Evolutionary conservation across 2,329 filamentous ascomycete genomes (phyloP).

Genomic region (Colletotrichum tropicale): DNA sequence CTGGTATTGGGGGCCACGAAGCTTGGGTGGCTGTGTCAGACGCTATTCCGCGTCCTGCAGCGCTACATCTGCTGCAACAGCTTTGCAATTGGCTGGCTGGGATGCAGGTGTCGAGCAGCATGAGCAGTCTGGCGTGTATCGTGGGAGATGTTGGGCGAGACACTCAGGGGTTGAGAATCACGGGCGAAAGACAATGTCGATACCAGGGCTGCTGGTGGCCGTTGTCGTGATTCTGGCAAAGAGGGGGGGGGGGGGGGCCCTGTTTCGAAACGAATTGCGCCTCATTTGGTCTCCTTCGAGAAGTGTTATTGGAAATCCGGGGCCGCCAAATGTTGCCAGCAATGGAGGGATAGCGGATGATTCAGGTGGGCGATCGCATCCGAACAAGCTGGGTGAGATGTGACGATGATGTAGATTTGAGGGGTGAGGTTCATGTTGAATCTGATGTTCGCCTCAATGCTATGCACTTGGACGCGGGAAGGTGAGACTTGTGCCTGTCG

Average conservation of each 20-base stretch:
- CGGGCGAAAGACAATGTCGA: background rate
- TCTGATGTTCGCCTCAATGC: background rate
- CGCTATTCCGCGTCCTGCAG: constrained; percentile 3
- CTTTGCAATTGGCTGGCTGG: background rate
- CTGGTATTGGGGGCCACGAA: constrained; percentile 10
- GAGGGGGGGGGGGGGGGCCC: background rate
- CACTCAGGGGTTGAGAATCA: background rate
- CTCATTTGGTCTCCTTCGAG: background rate
- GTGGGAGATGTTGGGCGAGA: background rate
- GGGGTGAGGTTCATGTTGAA: background rate
- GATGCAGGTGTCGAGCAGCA: background rate
- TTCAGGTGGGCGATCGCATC: background rate
- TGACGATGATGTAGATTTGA: background rate
- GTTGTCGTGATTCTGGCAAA: background rate
- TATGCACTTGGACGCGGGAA: background rate
- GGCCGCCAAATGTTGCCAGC: background rate
- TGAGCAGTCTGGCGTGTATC: background rate
- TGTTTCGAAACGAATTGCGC: constrained; percentile 5
- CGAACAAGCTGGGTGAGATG: background rate
- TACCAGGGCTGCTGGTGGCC: background rate
- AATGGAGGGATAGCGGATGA: background rate
- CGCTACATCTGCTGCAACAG: background rate
- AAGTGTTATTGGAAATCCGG: background rate
- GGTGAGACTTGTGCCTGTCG: background rate
- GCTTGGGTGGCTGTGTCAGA: constrained; percentile 16